Percentiles rank a stretch among this genome's conserved stretches.
These are phyloP conservation scores for Drosera spatulata DNA, from an alignment of 179 eudicot species.

Conservation along the genomic window DNA sequence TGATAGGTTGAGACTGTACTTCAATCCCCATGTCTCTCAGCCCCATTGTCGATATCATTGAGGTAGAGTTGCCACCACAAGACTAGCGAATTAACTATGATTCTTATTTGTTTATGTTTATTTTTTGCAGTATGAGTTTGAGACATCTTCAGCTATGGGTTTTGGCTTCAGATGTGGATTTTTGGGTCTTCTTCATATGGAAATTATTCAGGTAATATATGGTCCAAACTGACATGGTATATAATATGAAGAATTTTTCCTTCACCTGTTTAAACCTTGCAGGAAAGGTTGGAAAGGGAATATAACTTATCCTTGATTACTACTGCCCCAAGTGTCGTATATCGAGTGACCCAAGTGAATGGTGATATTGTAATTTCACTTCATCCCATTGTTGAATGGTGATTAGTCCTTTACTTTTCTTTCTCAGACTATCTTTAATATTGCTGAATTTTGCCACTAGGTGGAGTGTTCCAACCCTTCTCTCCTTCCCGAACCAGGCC, in stretches of 20 bases:
- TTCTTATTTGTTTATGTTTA: not conserved
- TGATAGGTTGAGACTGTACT: too few relatives aligned
- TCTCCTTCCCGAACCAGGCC: conserved; percentile 82
- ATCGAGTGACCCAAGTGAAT: conserved; percentile 55
- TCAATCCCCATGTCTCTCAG: too few relatives aligned
- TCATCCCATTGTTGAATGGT: conserved; percentile 4
- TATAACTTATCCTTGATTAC: conserved; percentile 83
- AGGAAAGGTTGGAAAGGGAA: conserved; percentile 99
- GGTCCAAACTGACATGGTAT: not conserved
- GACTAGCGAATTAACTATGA: too few relatives aligned
- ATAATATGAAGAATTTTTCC: too few relatives aligned
- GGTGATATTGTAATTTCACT: conserved; percentile 68
- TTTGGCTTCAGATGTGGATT: conserved; percentile 99
- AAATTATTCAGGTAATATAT: conserved; percentile 77
- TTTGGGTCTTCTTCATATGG: conserved; percentile 96
- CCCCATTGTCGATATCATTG: too few relatives aligned
- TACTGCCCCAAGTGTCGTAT: conserved; percentile 98
- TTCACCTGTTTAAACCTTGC: conserved; percentile 12
- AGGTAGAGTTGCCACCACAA: too few relatives aligned
- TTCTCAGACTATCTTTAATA: not conserved
- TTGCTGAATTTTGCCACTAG: conserved; percentile 24
- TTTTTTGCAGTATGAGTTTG: conserved; percentile 82
- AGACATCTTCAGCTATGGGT: conserved; percentile 98
- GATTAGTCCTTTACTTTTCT: not conserved
- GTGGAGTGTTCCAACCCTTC: conserved; percentile 95